phyloP scores from a whole-genome alignment of 2,329 filamentous ascomycete genomes.

The Emericellopsis cladophorae region DNA sequence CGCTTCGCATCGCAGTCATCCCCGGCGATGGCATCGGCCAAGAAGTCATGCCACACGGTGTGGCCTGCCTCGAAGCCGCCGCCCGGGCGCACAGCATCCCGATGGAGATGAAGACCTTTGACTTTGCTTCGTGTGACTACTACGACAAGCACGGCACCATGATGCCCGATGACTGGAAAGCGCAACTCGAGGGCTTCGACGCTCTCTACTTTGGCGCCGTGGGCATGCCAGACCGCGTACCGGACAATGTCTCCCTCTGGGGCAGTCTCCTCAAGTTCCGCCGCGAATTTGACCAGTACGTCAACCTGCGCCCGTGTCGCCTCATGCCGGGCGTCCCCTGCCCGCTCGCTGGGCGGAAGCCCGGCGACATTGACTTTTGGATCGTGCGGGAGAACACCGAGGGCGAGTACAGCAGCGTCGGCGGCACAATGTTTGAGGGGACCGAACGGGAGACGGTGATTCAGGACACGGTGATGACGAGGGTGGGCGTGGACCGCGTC shows the following conservation, averaged over 20 bases:
- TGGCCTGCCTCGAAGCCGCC: slow-evolving; percentile 43
- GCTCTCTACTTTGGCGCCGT: slow-evolving; percentile 59
- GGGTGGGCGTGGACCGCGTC: slow-evolving; percentile 45
- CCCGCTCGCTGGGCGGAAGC: slow-evolving; percentile 37
- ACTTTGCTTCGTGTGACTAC: slow-evolving; percentile 54
- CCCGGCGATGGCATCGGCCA: slow-evolving; percentile 59
- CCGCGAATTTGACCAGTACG: slow-evolving; percentile 54
- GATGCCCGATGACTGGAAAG: slow-evolving; percentile 31
- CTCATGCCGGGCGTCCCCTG: slow-evolving; percentile 47
- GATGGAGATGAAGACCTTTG: slow-evolving; percentile 47
- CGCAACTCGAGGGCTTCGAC: slow-evolving; percentile 44
- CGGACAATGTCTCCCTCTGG: slow-evolving; percentile 58
- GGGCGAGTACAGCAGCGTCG: slow-evolving; percentile 54
- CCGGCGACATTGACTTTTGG: slow-evolving; percentile 53
- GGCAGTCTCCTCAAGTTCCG: slow-evolving; percentile 54
- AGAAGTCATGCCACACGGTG: slow-evolving; percentile 53
- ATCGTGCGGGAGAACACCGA: slow-evolving; percentile 57
- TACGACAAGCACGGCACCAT: slow-evolving; percentile 30
- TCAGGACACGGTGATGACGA: slow-evolving; percentile 51
- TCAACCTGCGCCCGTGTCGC: slow-evolving; percentile 53
- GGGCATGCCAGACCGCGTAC: slow-evolving; percentile 39
- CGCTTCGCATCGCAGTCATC: slow-evolving; percentile 43
- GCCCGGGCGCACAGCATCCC: slow-evolving; percentile 34
- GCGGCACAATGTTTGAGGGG: slow-evolving; percentile 47
- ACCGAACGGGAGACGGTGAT: slow-evolving; percentile 47